Conservation (phyloP, 257 asterid genomes). For the Ligustrum vulgare region DNA sequence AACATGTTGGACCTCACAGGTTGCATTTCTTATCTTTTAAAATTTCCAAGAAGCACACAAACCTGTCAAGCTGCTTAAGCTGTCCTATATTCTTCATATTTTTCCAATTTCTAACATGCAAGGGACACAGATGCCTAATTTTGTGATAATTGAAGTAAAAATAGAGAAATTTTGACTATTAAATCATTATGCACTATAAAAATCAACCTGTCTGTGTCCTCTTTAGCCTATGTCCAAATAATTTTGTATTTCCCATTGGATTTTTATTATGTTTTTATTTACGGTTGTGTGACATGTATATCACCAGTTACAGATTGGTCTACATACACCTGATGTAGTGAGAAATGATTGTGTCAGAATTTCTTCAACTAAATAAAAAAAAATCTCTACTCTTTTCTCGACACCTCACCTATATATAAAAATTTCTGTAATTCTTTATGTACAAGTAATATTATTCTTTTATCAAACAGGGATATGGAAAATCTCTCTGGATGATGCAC, state of each 20-base stretch:
- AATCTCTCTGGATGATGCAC: slow-evolving; percentile 93
- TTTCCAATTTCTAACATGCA: neutral
- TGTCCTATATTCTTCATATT: neutral
- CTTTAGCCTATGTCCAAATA: neutral
- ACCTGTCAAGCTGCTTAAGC: neutral
- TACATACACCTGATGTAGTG: too few relatives aligned
- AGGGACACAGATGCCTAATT: neutral
- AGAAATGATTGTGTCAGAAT: too few relatives aligned
- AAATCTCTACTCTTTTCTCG: too few relatives aligned
- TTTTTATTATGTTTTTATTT: neutral
- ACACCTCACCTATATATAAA: too few relatives aligned
- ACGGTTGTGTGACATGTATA: too few relatives aligned
- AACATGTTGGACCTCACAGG: too few relatives aligned
- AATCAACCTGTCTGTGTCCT: neutral
- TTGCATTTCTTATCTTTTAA: too few relatives aligned
- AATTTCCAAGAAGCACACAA: neutral
- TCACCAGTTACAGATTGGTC: too few relatives aligned
- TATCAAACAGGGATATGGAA: slow-evolving; percentile 73
- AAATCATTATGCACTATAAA: neutral
- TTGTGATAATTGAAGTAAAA: neutral
- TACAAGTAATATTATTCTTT: too few relatives aligned
- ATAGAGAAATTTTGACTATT: neutral
- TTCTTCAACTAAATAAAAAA: too few relatives aligned
- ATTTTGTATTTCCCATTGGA: neutral
- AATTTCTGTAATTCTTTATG: too few relatives aligned